A percentile compares a stretch with the other conserved stretches of the same genome.
Conservation (phyloP, 2,329 filamentous ascomycete species). For the Cryphonectria naterciae region DNA sequence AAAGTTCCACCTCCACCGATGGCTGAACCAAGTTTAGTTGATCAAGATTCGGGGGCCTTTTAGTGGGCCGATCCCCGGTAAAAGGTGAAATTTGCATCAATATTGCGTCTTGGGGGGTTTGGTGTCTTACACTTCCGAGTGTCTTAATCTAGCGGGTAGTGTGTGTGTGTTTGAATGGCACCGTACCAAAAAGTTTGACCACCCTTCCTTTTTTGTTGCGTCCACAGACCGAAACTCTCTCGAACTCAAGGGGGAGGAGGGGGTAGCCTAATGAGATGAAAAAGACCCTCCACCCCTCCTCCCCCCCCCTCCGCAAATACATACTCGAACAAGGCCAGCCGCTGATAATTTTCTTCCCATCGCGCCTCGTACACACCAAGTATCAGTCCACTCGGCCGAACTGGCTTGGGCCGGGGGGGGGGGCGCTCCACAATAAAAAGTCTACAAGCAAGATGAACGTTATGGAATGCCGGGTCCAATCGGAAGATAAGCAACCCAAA, state of each 20-base stretch:
- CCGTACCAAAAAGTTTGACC: background rate
- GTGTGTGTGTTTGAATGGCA: background rate
- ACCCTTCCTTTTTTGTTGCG: too few species aligned
- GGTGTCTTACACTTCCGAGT: background rate
- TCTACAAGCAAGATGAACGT: conserved; percentile 1
- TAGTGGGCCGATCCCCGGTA: conserved; percentile 3
- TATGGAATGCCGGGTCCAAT: background rate
- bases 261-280: too few species aligned
- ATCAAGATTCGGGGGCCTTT: background rate
- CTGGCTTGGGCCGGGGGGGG: background rate
- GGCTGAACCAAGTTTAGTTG: background rate
- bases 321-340: too few species aligned
- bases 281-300: too few species aligned
- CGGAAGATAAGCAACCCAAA: background rate
- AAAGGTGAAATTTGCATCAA: conserved; percentile 5
- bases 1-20: background rate
- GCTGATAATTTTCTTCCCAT: background rate
- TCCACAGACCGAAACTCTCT: background rate
- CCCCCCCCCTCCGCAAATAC: background rate
- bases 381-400: background rate
- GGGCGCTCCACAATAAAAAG: background rate
- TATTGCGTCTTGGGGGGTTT: conserved; percentile 6
- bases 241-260: too few species aligned
- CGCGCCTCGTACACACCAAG: background rate
- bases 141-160: conserved; percentile 1